These are phyloP conservation scores for Penicillium polonicum DNA, from an alignment of 2,329 filamentous ascomycete species.

Conservation along the genomic window DNA sequence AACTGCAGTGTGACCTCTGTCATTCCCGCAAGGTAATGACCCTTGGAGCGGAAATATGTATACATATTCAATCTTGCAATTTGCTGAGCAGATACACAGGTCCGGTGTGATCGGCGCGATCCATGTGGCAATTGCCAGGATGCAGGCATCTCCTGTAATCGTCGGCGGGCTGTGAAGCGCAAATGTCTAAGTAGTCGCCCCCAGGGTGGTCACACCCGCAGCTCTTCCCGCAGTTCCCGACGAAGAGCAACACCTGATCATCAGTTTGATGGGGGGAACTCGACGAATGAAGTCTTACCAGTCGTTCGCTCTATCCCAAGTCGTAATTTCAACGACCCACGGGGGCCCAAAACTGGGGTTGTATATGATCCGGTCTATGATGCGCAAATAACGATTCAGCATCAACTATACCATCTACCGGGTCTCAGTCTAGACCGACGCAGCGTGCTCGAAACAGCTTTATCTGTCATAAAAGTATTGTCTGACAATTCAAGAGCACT, in stretches of 20 bases:
- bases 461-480: slow-evolving; percentile 11
- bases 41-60: neutral
- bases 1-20: slow-evolving; percentile 19
- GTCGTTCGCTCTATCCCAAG: neutral
- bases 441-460: slow-evolving; percentile 16
- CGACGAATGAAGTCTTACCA: neutral
- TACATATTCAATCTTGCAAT: neutral
- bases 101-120: slow-evolving; percentile 23
- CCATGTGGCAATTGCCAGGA: slow-evolving; percentile 27
- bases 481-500: neutral
- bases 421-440: slow-evolving; percentile 11
- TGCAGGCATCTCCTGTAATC: slow-evolving; percentile 17
- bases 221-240: neutral
- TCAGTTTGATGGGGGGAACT: neutral
- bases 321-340: neutral
- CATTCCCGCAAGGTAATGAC: slow-evolving; percentile 21
- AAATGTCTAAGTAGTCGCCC: neutral
- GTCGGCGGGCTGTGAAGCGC: slow-evolving; percentile 9
- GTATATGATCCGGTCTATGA: slow-evolving; percentile 15
- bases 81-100: slow-evolving; percentile 10
- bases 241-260: neutral
- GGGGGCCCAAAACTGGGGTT: neutral
- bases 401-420: slow-evolving; percentile 8
- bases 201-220: neutral
- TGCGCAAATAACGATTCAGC: slow-evolving; percentile 15